Percentiles rank a stretch among this genome's conserved stretches.
phyloP scores from a whole-genome alignment of 192 early-diverging fungal species.

The Diversispora epigaea region DNA sequence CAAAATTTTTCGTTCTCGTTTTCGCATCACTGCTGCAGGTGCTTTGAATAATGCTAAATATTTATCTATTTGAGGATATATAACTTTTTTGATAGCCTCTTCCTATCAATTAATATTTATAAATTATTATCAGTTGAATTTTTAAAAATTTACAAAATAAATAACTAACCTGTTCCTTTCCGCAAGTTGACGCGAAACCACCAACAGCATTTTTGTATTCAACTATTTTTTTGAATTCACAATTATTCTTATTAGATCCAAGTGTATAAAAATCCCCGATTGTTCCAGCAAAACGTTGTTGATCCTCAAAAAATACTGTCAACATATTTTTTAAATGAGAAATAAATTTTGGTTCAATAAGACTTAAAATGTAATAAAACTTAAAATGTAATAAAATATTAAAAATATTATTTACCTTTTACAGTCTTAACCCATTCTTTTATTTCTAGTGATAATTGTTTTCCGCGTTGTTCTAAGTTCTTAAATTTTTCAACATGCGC shows the following conservation, averaged over 20 bases:
- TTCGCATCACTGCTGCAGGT: slow-evolving; percentile 70
- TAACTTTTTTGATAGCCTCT: slow-evolving; percentile 36
- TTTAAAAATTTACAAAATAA: too few relatives aligned
- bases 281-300: slow-evolving; percentile 49
- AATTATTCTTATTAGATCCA: neutral
- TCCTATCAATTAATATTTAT: slow-evolving; percentile 1
- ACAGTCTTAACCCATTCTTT: slow-evolving; percentile 49
- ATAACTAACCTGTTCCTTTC: slow-evolving; percentile 24
- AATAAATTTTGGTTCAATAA: neutral
- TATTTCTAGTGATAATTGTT: slow-evolving; percentile 50
- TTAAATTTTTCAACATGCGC: slow-evolving; percentile 56
- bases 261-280: slow-evolving; percentile 61
- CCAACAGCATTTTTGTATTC: slow-evolving; percentile 23
- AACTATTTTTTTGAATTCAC: neutral
- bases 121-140: too few relatives aligned
- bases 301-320: slow-evolving; percentile 54
- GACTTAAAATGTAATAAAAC: neutral
- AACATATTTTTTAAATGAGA: neutral
- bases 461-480: slow-evolving; percentile 49
- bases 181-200: slow-evolving; percentile 8
- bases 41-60: slow-evolving; percentile 57
- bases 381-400: neutral
- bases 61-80: slow-evolving; percentile 51
- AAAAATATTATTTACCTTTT: slow-evolving; percentile 38
- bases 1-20: slow-evolving; percentile 67